Percentiles rank a stretch among this genome's conserved stretches.
These are phyloP conservation scores for Monosporascus sp. DNA, from an alignment of 2,329 filamentous ascomycete genomes.

Conservation along the genomic window DNA sequence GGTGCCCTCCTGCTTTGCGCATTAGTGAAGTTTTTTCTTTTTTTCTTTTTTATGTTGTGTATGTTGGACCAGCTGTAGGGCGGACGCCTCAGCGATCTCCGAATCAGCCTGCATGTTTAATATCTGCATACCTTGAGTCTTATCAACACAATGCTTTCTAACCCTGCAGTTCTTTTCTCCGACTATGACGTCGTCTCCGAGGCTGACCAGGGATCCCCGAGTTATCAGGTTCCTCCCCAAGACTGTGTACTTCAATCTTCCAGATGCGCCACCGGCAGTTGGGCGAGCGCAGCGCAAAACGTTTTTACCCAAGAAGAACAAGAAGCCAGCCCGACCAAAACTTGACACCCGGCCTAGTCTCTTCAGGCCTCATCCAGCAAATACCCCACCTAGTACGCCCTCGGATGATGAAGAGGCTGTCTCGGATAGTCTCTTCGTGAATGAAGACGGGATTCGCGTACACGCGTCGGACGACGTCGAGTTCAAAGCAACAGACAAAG, in stretches of 20 bases:
- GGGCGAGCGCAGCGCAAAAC: conserved; percentile 27
- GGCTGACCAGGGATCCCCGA: conserved; percentile 5
- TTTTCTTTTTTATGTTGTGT: too few species aligned
- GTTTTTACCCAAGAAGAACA: conserved; percentile 17
- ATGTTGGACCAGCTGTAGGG: too few species aligned
- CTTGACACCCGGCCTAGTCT: conserved; percentile 45
- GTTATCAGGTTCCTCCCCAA: conserved; percentile 81
- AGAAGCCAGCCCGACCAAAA: conserved; percentile 21
- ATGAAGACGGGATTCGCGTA: conserved; percentile 53
- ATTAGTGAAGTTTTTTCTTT: too few species aligned
- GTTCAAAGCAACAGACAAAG: conserved; percentile 63
- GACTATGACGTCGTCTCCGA: not conserved
- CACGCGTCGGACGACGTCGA: conserved; percentile 44
- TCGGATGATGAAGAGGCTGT: conserved; percentile 37
- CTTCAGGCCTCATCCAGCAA: conserved; percentile 42
- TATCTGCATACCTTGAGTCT: too few species aligned
- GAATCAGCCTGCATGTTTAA: too few species aligned
- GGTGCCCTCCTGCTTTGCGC: too few species aligned
- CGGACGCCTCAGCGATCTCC: too few species aligned
- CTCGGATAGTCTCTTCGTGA: conserved; percentile 44
- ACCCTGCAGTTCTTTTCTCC: too few species aligned
- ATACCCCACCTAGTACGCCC: conserved; percentile 53
- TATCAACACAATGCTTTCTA: too few species aligned
- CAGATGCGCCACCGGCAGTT: conserved; percentile 42
- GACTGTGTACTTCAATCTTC: conserved; percentile 80